These are phyloP conservation scores for Pythium utonaiense DNA, from an alignment of 352 stramenopile species.

Conservation along the genomic window DNA sequence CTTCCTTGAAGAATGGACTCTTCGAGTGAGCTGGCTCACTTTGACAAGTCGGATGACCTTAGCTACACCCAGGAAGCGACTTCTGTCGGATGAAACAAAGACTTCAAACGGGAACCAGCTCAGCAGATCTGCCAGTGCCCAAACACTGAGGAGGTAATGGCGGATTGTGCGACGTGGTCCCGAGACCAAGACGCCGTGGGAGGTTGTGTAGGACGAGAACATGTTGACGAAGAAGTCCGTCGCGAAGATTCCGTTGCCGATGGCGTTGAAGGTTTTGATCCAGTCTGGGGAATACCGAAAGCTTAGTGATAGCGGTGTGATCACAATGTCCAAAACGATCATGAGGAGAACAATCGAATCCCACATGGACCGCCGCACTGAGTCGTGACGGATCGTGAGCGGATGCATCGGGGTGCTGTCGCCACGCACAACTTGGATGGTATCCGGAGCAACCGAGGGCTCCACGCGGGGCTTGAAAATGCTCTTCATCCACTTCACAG, in stretches of 20 bases:
- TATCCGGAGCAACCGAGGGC: slow-evolving; percentile 32
- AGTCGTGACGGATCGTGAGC: slow-evolving; percentile 55
- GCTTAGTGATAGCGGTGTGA: slow-evolving; percentile 52
- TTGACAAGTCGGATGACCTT: slow-evolving; percentile 70
- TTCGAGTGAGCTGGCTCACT: slow-evolving; percentile 53
- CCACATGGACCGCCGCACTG: slow-evolving; percentile 37
- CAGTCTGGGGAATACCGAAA: slow-evolving; percentile 38
- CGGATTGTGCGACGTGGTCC: slow-evolving; percentile 31
- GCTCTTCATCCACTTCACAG: slow-evolving; percentile 9
- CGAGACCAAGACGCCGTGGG: slow-evolving; percentile 47
- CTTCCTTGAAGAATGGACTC: slow-evolving; percentile 63
- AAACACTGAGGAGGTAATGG: slow-evolving; percentile 59
- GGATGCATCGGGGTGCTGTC: slow-evolving; percentile 29
- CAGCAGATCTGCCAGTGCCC: slow-evolving; percentile 56
- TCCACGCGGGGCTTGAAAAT: slow-evolving; percentile 16
- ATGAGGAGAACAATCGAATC: slow-evolving; percentile 53
- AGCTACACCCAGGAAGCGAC: slow-evolving; percentile 53
- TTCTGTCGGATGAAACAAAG: slow-evolving; percentile 28
- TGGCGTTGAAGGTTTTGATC: slow-evolving; percentile 30
- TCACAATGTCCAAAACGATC: slow-evolving; percentile 55
- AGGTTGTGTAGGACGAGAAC: slow-evolving; percentile 55
- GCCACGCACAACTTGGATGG: slow-evolving; percentile 35
- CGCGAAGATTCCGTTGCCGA: slow-evolving; percentile 50
- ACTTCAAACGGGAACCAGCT: slow-evolving; percentile 71
- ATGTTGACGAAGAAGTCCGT: slow-evolving; percentile 57